Conservation (phyloP, 2,329 filamentous ascomycete species). For the Phaeomoniella chlamydospora region DNA sequence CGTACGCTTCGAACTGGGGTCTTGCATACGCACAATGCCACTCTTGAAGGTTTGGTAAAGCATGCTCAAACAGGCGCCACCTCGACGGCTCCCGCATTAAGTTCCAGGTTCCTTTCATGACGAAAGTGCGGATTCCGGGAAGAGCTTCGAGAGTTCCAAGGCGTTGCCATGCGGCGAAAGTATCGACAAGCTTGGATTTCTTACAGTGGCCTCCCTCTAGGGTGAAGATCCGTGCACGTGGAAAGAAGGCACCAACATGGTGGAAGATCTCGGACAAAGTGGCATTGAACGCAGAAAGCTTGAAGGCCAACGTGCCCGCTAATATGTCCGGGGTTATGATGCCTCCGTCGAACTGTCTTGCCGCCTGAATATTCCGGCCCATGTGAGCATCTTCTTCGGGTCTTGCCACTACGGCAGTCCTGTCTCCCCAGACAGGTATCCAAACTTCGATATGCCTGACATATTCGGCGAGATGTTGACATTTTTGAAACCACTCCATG, state of each 20-base stretch:
- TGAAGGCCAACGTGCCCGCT: conserved; percentile 24
- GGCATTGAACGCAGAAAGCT: conserved; percentile 50
- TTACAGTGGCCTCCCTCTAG: conserved; percentile 65
- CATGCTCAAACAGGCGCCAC: conserved; percentile 45
- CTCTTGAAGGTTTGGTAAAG: conserved; percentile 49
- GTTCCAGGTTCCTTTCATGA: conserved; percentile 67
- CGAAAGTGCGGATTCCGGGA: conserved; percentile 47
- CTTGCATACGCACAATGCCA: conserved; percentile 46
- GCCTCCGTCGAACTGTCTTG: neutral
- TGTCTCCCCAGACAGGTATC: conserved; percentile 57
- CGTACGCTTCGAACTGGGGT: conserved; percentile 59
- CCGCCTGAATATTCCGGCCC: neutral
- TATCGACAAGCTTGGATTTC: conserved; percentile 54
- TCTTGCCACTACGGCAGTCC: conserved; percentile 13
- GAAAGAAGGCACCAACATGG: conserved; percentile 45
- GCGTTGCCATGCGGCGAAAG: conserved; percentile 27
- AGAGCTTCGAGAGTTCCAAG: conserved; percentile 27
- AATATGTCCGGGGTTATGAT: conserved; percentile 18
- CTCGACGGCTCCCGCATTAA: conserved; percentile 50
- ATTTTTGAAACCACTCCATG: conserved; percentile 42
- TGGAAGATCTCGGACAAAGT: conserved; percentile 55
- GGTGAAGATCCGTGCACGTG: conserved; percentile 50
- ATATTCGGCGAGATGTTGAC: conserved; percentile 46
- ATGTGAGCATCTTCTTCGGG: neutral
- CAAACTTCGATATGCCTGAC: conserved; percentile 63